phyloP scores from a whole-genome alignment of 1,139 yeast genomes.

The Geotrichum macrosporum region DNA sequence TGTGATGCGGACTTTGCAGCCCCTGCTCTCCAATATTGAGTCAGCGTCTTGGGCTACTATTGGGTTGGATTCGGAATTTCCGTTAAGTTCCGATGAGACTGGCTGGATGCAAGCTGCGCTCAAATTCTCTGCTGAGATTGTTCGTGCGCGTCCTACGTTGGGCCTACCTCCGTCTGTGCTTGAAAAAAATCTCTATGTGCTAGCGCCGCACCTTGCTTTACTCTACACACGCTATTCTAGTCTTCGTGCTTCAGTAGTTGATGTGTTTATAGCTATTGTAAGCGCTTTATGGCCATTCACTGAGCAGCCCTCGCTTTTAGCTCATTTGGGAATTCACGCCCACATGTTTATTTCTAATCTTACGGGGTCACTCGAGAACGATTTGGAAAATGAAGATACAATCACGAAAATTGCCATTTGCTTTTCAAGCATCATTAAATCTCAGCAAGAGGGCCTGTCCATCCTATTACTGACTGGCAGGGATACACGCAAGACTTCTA shows the following conservation, averaged over 20 bases:
- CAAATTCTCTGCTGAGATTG: slow-evolving; percentile 43
- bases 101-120: slow-evolving; percentile 39
- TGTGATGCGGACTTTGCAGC: slow-evolving; percentile 54
- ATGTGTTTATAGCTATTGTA: slow-evolving; percentile 58
- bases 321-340: slow-evolving; percentile 71
- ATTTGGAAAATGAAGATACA: slow-evolving; percentile 53
- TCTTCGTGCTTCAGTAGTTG: slow-evolving; percentile 52
- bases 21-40: slow-evolving; percentile 52
- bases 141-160: slow-evolving; percentile 54
- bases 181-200: slow-evolving; percentile 56
- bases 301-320: slow-evolving; percentile 69
- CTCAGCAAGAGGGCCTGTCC: slow-evolving; percentile 82
- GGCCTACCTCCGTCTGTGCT: slow-evolving; percentile 50
- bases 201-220: slow-evolving; percentile 55
- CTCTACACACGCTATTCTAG: slow-evolving; percentile 50
- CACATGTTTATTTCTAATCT: slow-evolving; percentile 56
- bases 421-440: slow-evolving; percentile 69
- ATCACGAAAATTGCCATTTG: slow-evolving; percentile 51
- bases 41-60: slow-evolving; percentile 42
- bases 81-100: slow-evolving; percentile 31
- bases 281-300: slow-evolving; percentile 53
- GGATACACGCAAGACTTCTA: slow-evolving; percentile 43
- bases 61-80: slow-evolving; percentile 45
- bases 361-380: slow-evolving; percentile 55
- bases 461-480: slow-evolving; percentile 72